A percentile compares a stretch with the other conserved stretches of the same genome.
Conservation (phyloP, 2,329 filamentous ascomycete genomes). For the Rhinocladiella mackenziei region DNA sequence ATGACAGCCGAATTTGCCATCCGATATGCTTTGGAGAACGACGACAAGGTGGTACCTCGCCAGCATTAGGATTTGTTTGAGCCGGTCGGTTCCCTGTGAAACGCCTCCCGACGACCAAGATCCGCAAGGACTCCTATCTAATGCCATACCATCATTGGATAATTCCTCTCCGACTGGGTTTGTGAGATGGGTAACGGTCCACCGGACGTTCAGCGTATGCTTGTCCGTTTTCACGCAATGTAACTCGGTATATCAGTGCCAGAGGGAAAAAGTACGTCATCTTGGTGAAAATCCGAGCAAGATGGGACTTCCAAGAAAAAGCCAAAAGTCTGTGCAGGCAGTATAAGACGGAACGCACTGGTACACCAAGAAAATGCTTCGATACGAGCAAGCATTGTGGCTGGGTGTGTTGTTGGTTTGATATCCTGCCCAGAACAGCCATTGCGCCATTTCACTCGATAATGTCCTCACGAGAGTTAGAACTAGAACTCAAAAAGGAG, state of each 20-base stretch:
- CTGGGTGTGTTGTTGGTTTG: background rate
- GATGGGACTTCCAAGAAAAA: background rate
- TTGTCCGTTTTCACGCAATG: background rate
- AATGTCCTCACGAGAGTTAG: background rate
- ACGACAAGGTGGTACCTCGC: too few species aligned
- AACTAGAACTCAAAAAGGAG: slow-evolving; percentile 6
- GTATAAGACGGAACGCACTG: background rate
- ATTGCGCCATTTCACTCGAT: slow-evolving; percentile 6
- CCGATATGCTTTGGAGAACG: background rate
- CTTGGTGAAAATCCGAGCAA: background rate
- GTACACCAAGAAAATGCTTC: too few species aligned
- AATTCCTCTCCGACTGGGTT: background rate
- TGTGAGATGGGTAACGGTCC: background rate
- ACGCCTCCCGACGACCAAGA: too few species aligned
- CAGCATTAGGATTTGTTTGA: background rate
- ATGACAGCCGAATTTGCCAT: background rate
- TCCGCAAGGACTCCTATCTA: too few species aligned
- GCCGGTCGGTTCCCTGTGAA: background rate
- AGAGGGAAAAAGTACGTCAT: slow-evolving; percentile 2
- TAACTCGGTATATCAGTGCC: background rate
- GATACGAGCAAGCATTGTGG: background rate
- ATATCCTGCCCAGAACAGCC: background rate
- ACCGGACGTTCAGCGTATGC: background rate
- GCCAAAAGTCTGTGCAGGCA: too few species aligned
- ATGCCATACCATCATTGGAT: too few species aligned